Evolutionary conservation across 2,329 filamentous ascomycete species (phyloP).

Genomic region (Neonectria hederae): DNA sequence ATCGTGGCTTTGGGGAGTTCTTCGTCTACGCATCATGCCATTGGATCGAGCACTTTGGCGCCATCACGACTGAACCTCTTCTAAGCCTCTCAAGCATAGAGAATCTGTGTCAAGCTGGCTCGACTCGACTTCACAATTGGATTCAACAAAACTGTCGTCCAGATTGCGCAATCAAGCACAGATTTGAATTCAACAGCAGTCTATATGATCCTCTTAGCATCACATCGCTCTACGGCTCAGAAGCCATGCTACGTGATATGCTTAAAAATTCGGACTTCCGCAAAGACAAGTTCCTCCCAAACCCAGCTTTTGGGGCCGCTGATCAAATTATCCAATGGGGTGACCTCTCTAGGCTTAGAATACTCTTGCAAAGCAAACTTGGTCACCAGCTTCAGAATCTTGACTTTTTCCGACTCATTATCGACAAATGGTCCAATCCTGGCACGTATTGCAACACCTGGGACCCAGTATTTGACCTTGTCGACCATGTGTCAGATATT

Average conservation of each 20-base stretch:
- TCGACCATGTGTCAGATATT: too few relatives aligned
- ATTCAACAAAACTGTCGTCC: conserved; percentile 45
- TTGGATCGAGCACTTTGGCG: conserved; percentile 46
- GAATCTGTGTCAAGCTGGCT: conserved; percentile 37
- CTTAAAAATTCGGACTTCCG: conserved; percentile 23
- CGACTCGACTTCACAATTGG: conserved; percentile 46
- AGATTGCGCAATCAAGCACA: conserved; percentile 41
- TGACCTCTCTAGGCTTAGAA: conserved; percentile 34
- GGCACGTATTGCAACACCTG: too few relatives aligned
- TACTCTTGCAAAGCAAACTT: conserved; percentile 22
- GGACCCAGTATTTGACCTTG: too few relatives aligned
- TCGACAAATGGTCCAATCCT: too few relatives aligned
- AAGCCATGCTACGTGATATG: conserved; percentile 39
- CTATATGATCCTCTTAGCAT: conserved; percentile 49
- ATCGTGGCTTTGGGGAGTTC: conserved; percentile 36
- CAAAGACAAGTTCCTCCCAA: conserved; percentile 9
- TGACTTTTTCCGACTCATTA: conserved; percentile 25
- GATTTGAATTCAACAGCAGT: conserved; percentile 44
- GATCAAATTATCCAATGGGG: conserved; percentile 43
- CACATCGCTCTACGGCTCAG: conserved; percentile 47
- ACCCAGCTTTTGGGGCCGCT: conserved; percentile 33
- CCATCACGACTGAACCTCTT: conserved; percentile 29
- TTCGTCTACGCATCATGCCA: conserved; percentile 50
- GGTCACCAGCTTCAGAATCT: conserved; percentile 35
- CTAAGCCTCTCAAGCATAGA: conserved; percentile 32